Base-by-base conservation (phyloP, 352 stramenopile genomes). In the Globisporangium lucens region DNA sequence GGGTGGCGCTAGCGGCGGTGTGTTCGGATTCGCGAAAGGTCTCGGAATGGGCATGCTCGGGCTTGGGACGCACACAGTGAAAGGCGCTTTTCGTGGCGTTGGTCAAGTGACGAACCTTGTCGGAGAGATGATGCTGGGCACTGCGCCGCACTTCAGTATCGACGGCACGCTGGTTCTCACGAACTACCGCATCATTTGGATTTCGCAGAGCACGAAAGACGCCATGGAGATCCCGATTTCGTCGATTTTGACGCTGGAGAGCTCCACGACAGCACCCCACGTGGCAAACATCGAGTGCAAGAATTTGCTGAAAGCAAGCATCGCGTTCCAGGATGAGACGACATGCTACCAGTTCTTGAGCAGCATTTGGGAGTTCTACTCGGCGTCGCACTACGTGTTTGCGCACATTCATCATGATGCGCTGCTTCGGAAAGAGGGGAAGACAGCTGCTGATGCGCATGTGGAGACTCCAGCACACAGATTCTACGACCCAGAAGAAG, bases 141-240 rank as follows among this genome's bases (percentile, higher is more conserved):
- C 83, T 47, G 89, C 88, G 15, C 86, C 84, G 20, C 89, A 96
- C 64, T 96, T 95, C 72, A 95, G 85, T 43, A 93, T 96, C 66
- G 87, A 96, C 60, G 89, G 89, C 0, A 87, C 77, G 56, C 68
- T 96, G 24, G 68, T 94, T 61, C 70, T 95, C 8, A 96, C 87
- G 12, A 96, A 94, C 67, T 94, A 93, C 55, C 87, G 89, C 27
- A 76, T 96, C 7, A 93, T 96, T 56, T 96, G 89, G 89, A 80
- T 89, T 68, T 90, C 89, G 4, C 75, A 87, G 61, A 91, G 76
- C 67, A 89, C 83, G 0, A 80, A 90, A 57, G 89, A 95, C 62
- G 82, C 83, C 5, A 85, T 96, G 73, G 83, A 95, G 66, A 93
- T 96, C 53, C 89, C 85, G 30, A 36, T 96, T 17, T 82, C 84